Conservation (phyloP, 805 yeast species). For the Sungouiella thailandica region DNA sequence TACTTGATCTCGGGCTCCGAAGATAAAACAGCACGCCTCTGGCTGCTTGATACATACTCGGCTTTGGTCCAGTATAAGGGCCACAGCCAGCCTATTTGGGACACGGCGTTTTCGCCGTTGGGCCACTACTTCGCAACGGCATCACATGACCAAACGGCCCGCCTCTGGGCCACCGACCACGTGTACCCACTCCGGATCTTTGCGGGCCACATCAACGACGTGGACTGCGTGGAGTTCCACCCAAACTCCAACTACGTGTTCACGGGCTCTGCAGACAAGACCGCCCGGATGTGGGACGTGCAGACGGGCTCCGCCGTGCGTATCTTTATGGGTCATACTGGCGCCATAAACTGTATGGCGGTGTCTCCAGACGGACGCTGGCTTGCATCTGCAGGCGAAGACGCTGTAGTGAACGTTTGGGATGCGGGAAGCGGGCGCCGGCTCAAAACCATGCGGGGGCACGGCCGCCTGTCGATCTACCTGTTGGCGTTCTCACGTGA, state of each 20-base stretch:
- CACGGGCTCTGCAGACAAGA: conserved; percentile 93
- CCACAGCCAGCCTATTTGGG: conserved; percentile 97
- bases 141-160: conserved; percentile 95
- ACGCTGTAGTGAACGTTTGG: conserved; percentile 83
- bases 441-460: conserved; percentile 90
- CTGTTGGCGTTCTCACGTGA: conserved; percentile 81
- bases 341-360: conserved; percentile 79
- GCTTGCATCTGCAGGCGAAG: conserved; percentile 94
- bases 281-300: conserved; percentile 98
- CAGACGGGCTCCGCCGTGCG: conserved; percentile 84
- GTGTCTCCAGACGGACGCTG: conserved; percentile 97
- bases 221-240: conserved; percentile 91
- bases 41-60: conserved; percentile 91
- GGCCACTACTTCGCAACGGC: conserved; percentile 99
- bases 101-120: conserved; percentile 86
- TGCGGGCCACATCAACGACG: conserved; percentile 97
- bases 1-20: conserved; percentile 80
- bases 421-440: conserved; percentile 90
- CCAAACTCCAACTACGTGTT: conserved; percentile 93
- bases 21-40: conserved; percentile 85
- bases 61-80: conserved; percentile 93
- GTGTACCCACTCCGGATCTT: conserved; percentile 92
- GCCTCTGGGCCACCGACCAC: conserved; percentile 97
- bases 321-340: conserved; percentile 86
- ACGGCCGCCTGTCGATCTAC: conserved; percentile 81